Base-by-base conservation (phyloP, 2,329 filamentous ascomycete species). In the Malbranchea cinnamomea region DNA sequence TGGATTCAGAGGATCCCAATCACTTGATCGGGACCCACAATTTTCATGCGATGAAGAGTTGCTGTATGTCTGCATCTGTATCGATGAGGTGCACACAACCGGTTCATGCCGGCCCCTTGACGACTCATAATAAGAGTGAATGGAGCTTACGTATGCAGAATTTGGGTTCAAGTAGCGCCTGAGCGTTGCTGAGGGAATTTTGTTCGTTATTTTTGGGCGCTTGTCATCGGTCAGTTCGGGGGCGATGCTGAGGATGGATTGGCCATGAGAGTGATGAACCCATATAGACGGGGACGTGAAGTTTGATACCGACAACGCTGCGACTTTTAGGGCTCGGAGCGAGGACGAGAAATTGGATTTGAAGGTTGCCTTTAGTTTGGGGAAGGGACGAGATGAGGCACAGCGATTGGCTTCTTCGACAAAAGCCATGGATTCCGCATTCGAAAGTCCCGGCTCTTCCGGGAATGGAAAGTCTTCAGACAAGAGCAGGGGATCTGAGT, bases 261-360 rank as follows among this genome's bases (percentile, higher is more conserved):
- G 64, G 26, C 68, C 71, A 23, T 74, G 61, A 33, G 71, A 65
- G 37, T 73, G 68, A 37, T 74, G 68, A 1, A 67, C 62, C 29
- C 65, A 67, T 16, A 67, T 54, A 2, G 54, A 53, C 0, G 56
- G 51, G 10, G 64, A 61, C 10, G 66, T 62, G 39, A 74, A 67
- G 30, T 68, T 68, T 5, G 70, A 71, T 24, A 76, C 67, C 0
- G 67, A 69, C 33, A 66, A 69, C 7, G 70, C 70, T 1, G 68
- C 68, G 5, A 67, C 67, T 49, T 68, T 73, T 29, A 76, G 60
- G 3, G 67, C 69, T 36, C 70, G 65, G 12, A 76, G 48, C 0
- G 71, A 75, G 2, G 69, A 67, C 0, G 71, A 75, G 24, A 76
- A 54, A 36, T 75, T 75, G 1, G 71, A 76, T 37, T 68, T 73